Evolutionary conservation across 345 rosid genomes (phyloP), one percentile per base, ranked within the genome.

Genomic region (Populus alba): DNA sequence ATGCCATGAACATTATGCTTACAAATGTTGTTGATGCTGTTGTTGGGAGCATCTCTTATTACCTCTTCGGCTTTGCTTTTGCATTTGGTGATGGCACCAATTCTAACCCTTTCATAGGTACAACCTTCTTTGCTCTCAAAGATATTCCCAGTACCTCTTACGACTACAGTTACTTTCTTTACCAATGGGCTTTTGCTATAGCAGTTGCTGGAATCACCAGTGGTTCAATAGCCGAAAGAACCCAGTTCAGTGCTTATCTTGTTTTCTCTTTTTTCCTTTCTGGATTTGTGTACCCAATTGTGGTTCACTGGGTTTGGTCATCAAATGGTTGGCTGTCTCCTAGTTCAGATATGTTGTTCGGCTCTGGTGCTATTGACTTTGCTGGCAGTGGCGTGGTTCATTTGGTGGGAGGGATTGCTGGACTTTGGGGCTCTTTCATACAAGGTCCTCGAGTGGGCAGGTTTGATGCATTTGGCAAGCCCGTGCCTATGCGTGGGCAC

Each of bases 201-300:
- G 94, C 92, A 0, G 92, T 85, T 73, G 91, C 91, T 11, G 91
- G 92, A 25, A 89, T 89, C 62, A 89, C 91, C 1, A 91, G 92
- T 45, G 92, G 95, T 15, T 91, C 93, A 1, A 87, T 89, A n/a
- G 95, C 93, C 33, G 93, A 91, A 76, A 77, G 95, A 71, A 91
- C 93, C 85, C 93, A 91, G 38, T 91, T 91, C 83, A 86, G 90
- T 80, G 89, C 92, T 6, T 89, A 89, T 77, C 88, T 91, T 55
- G 82, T 88, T 38, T 91, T 88, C 81, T 91, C 92, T 1, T 87
- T 89, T 82, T 91, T 88, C 79, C 87, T 91, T 23, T 80, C 84
- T 35, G 92, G 91, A 27, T 91, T 89, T 67, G 91, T 89, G 22
- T 89, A 89, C 78, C 95, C 91, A 5, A 13, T 86, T 61, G 91